Percentiles rank a stretch among this genome's conserved stretches.
Evolutionary conservation across 495 filamentous ascomycete species (phyloP).

Genomic region (Talaromyces adpressus): DNA sequence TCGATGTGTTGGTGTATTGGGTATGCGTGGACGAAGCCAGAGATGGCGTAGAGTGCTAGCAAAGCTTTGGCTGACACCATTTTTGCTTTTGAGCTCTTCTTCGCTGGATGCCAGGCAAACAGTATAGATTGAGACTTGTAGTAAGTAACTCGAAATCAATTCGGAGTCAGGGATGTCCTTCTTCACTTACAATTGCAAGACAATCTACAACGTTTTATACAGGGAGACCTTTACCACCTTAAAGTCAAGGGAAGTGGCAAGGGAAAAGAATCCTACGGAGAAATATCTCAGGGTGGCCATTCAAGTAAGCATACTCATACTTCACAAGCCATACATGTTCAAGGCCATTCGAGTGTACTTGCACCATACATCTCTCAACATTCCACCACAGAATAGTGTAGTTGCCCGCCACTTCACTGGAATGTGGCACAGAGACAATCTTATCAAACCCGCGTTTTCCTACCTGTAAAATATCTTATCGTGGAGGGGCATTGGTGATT

Average conservation of each 20-base stretch:
- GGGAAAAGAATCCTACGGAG: background rate
- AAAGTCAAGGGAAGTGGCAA: background rate
- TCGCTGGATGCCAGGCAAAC: background rate
- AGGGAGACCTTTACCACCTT: background rate
- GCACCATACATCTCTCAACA: background rate
- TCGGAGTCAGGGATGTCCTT: background rate
- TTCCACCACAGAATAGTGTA: background rate
- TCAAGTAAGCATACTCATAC: background rate
- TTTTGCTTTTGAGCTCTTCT: background rate
- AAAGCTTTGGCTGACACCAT: constrained; percentile 2
- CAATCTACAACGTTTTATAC: background rate
- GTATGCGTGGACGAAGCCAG: background rate
- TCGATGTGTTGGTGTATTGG: background rate
- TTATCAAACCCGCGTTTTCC: background rate
- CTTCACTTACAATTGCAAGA: background rate
- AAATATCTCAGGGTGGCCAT: background rate
- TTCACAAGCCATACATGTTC: background rate
- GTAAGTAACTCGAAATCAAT: background rate
- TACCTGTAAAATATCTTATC: background rate
- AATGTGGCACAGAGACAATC: background rate
- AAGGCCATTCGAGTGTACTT: too few species aligned
- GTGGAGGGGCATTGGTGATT: background rate
- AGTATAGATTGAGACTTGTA: background rate
- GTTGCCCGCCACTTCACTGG: background rate
- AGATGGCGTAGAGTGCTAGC: background rate